Percentiles rank a stretch among this genome's conserved stretches.
Conservation (phyloP, 345 rosid species). For the Arabis hirsuta region DNA sequence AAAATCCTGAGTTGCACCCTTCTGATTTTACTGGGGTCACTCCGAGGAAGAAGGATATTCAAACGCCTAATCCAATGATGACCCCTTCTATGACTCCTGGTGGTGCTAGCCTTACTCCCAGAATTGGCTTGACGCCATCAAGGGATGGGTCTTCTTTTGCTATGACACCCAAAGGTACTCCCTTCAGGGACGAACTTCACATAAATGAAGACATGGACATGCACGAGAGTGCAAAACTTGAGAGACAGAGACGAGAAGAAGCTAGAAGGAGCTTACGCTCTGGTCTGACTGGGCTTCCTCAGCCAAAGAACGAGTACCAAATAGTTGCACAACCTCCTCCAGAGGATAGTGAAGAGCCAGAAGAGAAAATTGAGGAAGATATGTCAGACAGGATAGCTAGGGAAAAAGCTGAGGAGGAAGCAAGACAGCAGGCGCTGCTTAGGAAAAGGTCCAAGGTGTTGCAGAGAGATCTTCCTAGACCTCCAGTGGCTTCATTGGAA, state of each 20-base stretch:
- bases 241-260: slow-evolving; percentile 81
- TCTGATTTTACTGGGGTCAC: slow-evolving; percentile 99
- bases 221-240: slow-evolving; percentile 74
- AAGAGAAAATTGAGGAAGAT: slow-evolving; percentile 96
- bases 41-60: slow-evolving; percentile 82
- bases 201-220: slow-evolving; percentile 93
- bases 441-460: slow-evolving; percentile 96
- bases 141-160: slow-evolving; percentile 83
- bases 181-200: slow-evolving; percentile 94
- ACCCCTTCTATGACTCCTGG: slow-evolving; percentile 98
- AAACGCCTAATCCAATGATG: slow-evolving; percentile 90
- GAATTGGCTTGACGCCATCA: slow-evolving; percentile 91
- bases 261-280: slow-evolving; percentile 71
- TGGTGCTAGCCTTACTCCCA: slow-evolving; percentile 74
- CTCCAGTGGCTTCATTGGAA: slow-evolving; percentile 88
- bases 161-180: slow-evolving; percentile 92
- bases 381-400: slow-evolving; percentile 94
- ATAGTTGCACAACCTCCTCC: slow-evolving; percentile 78
- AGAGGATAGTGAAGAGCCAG: slow-evolving; percentile 86
- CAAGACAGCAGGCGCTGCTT: slow-evolving; percentile 76
- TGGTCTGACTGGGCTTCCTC: slow-evolving; percentile 88
- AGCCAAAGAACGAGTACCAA: slow-evolving; percentile 93
- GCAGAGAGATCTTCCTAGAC: slow-evolving; percentile 98
- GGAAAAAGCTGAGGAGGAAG: slow-evolving; percentile 96
- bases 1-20: slow-evolving; percentile 98